phyloP scores from a whole-genome alignment of 345 rosid genomes.

The Acer campestre region DNA sequence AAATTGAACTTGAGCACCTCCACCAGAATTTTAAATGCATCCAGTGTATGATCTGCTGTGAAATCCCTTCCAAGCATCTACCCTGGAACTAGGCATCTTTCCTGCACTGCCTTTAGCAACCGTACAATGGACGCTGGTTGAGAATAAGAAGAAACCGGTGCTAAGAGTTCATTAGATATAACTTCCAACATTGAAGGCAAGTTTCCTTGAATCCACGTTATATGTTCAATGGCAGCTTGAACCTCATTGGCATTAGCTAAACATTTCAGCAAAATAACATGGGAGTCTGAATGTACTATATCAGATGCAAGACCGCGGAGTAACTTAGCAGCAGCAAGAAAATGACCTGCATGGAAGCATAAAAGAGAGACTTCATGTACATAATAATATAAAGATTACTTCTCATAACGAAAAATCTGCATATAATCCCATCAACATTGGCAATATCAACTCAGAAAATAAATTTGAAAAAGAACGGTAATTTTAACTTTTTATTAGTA shows the following conservation, averaged over 20 bases:
- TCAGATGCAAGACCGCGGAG: constrained; percentile 41
- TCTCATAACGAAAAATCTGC: not conserved
- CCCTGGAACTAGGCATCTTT: constrained; percentile 1
- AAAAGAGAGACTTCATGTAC: not conserved
- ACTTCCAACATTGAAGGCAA: constrained; percentile 43
- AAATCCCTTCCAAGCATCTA: not conserved
- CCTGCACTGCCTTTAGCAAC: constrained; percentile 31
- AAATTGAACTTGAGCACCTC: not conserved
- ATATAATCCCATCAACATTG: not conserved
- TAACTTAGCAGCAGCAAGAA: constrained; percentile 47
- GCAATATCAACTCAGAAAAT: not conserved
- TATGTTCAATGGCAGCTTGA: constrained; percentile 52
- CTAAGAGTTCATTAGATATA: constrained; percentile 44
- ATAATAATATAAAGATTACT: not conserved
- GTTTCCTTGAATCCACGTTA: constrained; percentile 44
- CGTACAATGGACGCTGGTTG: constrained; percentile 42
- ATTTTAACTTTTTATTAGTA: not conserved
- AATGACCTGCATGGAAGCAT: constrained; percentile 44
- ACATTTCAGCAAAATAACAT: constrained; percentile 57
- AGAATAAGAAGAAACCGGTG: constrained; percentile 45
- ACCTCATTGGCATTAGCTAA: constrained; percentile 60
- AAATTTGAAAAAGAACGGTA: not conserved
- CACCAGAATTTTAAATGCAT: not conserved
- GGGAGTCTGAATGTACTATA: constrained; percentile 42
- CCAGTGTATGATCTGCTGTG: not conserved